Evolutionary conservation across 345 rosid genomes (phyloP).

Genomic region (Euphorbia lathyris): DNA sequence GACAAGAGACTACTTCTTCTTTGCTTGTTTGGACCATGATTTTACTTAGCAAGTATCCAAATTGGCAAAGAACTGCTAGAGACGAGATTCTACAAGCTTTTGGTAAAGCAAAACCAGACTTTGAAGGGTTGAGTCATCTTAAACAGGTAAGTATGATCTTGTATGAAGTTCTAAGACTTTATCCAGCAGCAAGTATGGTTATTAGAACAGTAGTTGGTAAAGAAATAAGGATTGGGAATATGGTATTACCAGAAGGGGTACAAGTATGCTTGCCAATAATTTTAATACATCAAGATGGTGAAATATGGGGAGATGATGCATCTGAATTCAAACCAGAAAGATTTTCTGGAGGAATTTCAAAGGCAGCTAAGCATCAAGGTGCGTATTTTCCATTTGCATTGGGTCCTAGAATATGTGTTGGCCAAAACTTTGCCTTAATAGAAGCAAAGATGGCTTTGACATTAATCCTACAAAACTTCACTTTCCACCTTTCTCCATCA

Average conservation of each 20-base stretch:
- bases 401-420: slow-evolving; percentile 46
- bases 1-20: slow-evolving; percentile 20
- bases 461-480: slow-evolving; percentile 40
- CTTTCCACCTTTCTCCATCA: slow-evolving; percentile 45
- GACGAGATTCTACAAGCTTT: slow-evolving; percentile 19
- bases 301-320: slow-evolving; percentile 20
- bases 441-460: slow-evolving; percentile 59
- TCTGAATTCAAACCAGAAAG: slow-evolving; percentile 41
- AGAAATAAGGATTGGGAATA: slow-evolving; percentile 9
- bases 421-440: slow-evolving; percentile 40
- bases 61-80: slow-evolving; percentile 21
- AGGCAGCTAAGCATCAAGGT: slow-evolving; percentile 31
- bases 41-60: slow-evolving; percentile 10
- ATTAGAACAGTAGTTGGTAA: not conserved
- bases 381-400: slow-evolving; percentile 34
- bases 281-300: slow-evolving; percentile 14
- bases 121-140: slow-evolving; percentile 20
- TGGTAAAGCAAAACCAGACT: slow-evolving; percentile 14
- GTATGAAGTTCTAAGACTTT: slow-evolving; percentile 24
- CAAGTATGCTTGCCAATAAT: not conserved
- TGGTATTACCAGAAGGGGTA: slow-evolving; percentile 13
- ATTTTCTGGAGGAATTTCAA: slow-evolving; percentile 39
- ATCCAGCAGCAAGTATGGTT: not conserved
- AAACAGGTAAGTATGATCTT: slow-evolving; percentile 27
- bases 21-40: slow-evolving; percentile 25